These are phyloP conservation scores for Aureobasidium sp. DNA, from an alignment of 2,329 filamentous ascomycete species.

Conservation along the genomic window DNA sequence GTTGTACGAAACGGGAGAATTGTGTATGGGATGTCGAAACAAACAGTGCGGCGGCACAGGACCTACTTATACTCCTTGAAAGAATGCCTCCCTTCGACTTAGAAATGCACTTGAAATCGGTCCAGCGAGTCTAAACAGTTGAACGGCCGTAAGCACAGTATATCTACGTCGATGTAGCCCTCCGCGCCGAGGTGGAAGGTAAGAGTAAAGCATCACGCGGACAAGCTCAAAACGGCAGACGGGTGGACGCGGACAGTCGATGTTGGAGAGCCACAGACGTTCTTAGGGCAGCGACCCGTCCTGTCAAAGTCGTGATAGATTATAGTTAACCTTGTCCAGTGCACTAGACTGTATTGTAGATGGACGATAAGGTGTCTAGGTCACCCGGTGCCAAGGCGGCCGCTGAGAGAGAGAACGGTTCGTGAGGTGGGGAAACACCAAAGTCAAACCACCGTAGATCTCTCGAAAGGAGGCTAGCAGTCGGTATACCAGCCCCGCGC, in stretches of 20 bases:
- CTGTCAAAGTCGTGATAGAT: conserved; percentile 1
- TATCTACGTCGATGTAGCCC: not conserved
- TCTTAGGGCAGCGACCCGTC: not conserved
- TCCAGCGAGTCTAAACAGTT: not conserved
- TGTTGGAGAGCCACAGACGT: not conserved
- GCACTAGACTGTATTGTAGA: not conserved
- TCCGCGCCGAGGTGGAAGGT: not conserved
- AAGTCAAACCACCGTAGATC: not conserved
- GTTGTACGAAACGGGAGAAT: no score
- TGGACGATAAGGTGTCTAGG: no score
- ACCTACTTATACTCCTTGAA: not conserved
- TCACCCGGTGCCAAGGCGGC: not conserved
- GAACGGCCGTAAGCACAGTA: conserved; percentile 4
- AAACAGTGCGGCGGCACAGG: not conserved
- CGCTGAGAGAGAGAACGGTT: not conserved
- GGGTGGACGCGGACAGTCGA: not conserved
- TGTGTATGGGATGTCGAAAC: no score
- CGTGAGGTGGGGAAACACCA: not conserved
- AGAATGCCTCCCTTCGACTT: not conserved
- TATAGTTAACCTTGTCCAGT: not conserved
- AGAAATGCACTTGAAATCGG: not conserved
- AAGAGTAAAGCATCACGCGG: not conserved
- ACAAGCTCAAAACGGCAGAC: not conserved
- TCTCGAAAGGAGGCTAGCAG: not conserved
- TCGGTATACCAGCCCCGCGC: not conserved